Conservation (phyloP, 2,329 filamentous ascomycete genomes). For the Phyllosticta citribraziliensis region DNA sequence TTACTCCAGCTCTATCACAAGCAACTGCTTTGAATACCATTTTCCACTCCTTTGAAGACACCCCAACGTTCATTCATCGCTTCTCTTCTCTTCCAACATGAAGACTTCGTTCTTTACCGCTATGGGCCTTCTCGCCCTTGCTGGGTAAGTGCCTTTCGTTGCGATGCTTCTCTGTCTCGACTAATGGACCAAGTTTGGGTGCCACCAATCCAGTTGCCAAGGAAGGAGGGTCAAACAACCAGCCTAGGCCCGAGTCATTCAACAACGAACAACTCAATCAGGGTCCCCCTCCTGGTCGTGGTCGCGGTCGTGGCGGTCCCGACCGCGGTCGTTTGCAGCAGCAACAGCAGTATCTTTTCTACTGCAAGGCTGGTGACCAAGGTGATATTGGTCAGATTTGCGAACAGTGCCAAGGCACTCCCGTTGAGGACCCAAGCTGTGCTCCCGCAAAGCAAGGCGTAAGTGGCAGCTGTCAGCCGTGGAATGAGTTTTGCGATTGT, state of each 20-base stretch:
- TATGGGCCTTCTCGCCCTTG: not conserved
- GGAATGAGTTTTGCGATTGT: too few relatives aligned
- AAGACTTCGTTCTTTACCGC: not conserved
- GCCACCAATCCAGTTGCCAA: not conserved
- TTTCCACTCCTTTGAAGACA: not conserved
- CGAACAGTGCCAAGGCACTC: not conserved
- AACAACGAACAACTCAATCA: not conserved
- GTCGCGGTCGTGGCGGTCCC: not conserved
- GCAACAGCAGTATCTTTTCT: not conserved
- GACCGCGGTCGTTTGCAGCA: too few relatives aligned
- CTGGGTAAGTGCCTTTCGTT: not conserved
- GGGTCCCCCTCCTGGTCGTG: not conserved
- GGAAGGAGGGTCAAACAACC: not conserved
- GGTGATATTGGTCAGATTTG: not conserved
- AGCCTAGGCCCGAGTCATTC: not conserved
- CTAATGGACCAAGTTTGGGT: not conserved
- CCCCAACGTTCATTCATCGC: not conserved
- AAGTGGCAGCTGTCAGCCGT: not conserved
- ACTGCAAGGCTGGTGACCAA: not conserved
- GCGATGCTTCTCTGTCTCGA: too few relatives aligned
- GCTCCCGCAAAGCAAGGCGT: not conserved
- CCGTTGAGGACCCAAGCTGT: not conserved
- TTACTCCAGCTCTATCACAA: rapidly evolving
- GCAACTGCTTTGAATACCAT: not conserved
- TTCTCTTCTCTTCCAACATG: not conserved